Base-by-base conservation (phyloP, 768 basidiomycete genomes). In the Porpolomopsis calyptriformis region DNA sequence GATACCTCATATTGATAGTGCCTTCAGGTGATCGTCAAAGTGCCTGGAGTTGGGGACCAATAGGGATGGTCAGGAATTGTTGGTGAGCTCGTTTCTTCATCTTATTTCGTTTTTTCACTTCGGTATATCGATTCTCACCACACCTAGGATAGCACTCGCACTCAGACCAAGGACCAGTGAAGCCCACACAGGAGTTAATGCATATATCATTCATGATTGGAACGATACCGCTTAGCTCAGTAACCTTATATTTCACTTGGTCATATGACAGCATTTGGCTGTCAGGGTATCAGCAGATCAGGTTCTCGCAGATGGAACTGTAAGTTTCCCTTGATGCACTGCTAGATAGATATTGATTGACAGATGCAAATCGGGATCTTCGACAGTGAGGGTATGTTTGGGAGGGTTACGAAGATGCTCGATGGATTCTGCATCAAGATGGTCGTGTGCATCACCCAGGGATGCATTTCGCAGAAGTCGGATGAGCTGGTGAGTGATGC, bases 21-120 rank as follows among this genome's bases (percentile, higher is more conserved):
- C 58, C 54, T 12, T 57, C 47, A 3, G 43, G 48, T 2, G 45
- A 51, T 0, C 60, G 31, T n/a, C 55, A 57, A 2, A 66, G 40
- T 0, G 68, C 64, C 40, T 76, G 74, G 0, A 74, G 48, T 25
- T 66, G 63, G 0, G 65, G 66, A n/a, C 66, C 67, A 35, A 70
- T 11, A 0, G 60, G 66, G 14, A 76, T 61, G 0, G 69, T 74
- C 0, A 43, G 48, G 41, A 69, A 69, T 2, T 57, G 50, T 7
- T 63, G 55, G 0, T 52, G 55, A 0, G 67, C 50, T 0, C 57
- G 38, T 23, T 59, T 62, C 3, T 39, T 25, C 0, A 9, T 9
- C 0, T 51, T 44, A 10, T 39, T 50, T 45, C 11, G 43, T 46
- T 14, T 45, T 10, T 49, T 26, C 5, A 43, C 20, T 22, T 62